Evolutionary conservation across 768 basidiomycete genomes (phyloP).

Genomic region (Suillus plorans): DNA sequence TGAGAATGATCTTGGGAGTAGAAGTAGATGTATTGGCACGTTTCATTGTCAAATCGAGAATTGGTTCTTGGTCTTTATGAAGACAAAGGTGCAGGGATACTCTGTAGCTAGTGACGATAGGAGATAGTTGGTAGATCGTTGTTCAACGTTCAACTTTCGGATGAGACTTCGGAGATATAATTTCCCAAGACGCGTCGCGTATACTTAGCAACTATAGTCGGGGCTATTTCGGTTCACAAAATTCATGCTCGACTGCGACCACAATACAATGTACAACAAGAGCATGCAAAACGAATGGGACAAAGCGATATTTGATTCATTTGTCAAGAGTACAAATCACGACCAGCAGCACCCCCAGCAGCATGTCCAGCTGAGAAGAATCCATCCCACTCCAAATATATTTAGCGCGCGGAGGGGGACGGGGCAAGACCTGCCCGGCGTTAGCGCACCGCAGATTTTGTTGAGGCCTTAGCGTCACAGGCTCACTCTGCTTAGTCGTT

Average conservation of each 20-base stretch:
- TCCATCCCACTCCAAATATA: background rate
- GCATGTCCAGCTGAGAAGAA: slow-evolving; percentile 7
- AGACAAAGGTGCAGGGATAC: background rate
- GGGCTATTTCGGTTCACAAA: background rate
- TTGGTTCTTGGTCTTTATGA: background rate
- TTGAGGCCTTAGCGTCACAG: slow-evolving; percentile 20
- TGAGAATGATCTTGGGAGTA: slow-evolving; percentile 40
- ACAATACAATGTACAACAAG: background rate
- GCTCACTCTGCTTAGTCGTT: slow-evolving; percentile 28
- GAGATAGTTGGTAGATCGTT: background rate
- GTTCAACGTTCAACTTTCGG: background rate
- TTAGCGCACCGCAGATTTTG: slow-evolving; percentile 5
- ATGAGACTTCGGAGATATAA: background rate
- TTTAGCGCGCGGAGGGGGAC: slow-evolving; percentile 6
- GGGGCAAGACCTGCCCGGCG: slow-evolving; percentile 3
- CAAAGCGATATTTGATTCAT: slow-evolving; percentile 10
- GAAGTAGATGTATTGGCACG: slow-evolving; percentile 21
- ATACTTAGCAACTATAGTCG: background rate
- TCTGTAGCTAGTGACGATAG: background rate
- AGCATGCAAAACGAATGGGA: background rate
- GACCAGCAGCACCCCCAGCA: slow-evolving; percentile 9
- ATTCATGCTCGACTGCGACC: background rate
- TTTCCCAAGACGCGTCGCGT: background rate
- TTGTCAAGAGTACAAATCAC: slow-evolving; percentile 10
- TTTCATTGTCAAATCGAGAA: slow-evolving; percentile 17